Conservation (phyloP, 2,329 filamentous ascomycete genomes). For the Colletotrichum kahawae region DNA sequence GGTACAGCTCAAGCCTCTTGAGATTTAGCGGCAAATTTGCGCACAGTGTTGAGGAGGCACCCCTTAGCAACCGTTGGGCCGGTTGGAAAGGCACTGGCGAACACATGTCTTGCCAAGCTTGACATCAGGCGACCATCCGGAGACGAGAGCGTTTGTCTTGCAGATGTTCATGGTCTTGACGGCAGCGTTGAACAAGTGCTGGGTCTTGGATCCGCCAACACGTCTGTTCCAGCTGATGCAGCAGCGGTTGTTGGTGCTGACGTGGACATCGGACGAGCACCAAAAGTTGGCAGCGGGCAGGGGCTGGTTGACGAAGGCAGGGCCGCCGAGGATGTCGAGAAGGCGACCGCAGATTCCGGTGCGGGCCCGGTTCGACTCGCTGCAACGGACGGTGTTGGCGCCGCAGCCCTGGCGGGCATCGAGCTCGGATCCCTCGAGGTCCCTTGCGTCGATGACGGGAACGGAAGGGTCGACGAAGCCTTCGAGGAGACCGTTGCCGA, state of each 20-base stretch:
- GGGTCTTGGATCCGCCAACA: rapidly evolving
- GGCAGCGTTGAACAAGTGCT: background rate
- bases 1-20: slow-evolving; percentile 49
- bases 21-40: slow-evolving; percentile 51
- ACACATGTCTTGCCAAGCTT: rapidly evolving
- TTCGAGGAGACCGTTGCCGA: background rate
- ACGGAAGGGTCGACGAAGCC: background rate
- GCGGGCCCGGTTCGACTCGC: rapidly evolving
- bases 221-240: background rate
- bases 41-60: slow-evolving; percentile 36
- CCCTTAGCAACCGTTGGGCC: background rate
- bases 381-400: background rate
- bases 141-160: background rate
- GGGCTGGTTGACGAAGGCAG: background rate
- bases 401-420: rapidly evolving
- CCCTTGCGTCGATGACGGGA: background rate
- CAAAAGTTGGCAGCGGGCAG: background rate
- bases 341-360: background rate
- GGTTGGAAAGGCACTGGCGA: background rate
- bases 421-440: background rate
- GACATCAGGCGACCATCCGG: background rate
- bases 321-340: background rate
- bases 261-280: background rate
- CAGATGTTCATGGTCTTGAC: background rate
- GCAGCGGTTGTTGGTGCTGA: background rate